Evolutionary conservation across 2,329 filamentous ascomycete genomes (phyloP), one percentile per base, ranked within the genome.

Genomic region (Fusarium albidum): DNA sequence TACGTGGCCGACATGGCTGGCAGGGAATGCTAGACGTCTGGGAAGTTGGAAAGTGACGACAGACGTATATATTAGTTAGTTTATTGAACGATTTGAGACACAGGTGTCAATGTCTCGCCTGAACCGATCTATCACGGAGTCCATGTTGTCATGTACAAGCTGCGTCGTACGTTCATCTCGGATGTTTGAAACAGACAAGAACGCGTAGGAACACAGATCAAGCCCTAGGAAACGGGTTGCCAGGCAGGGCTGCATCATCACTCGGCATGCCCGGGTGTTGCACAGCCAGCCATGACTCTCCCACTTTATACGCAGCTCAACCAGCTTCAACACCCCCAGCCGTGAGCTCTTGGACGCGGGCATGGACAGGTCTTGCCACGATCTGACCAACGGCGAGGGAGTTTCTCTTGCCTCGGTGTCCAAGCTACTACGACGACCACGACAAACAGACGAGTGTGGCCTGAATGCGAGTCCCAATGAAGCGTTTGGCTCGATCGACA

Each of bases 21-120:
- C 44, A 42, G 57, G 49, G 57, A 18, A 25, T n/a, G 53, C 51
- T 61, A 58, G 45, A 44, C 33, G 27, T 41, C 34, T 35, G 41
- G 37, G 28, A 27, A 45, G 38, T 26, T 59, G 58, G 28, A 59
- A 32, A 61, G 55, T 62, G 58, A 43, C 31, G 45, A 45, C 31
- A 55, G 35, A 17, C 31, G 59, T 50, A 29, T 55, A 61, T 41
- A 61, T n/a, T n/a, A n/a, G n/a, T n/a, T 47, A 55, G 28, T 61
- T 58, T 61, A 61, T 61, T 52, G 40, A 28, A 55, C 27, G 37
- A 48, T 42, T 52, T 39, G 13, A 31, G 33, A 47, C 11, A 44
- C 12, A 27, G 29, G 14, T 15, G 27, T 9, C 14, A 28, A 14
- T 3, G n/a, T 18, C 14, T 41, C n/a, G n/a, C n/a, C n/a, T 9